Evolutionary conservation across 257 asterid species (phyloP).

Genomic region (Capsicum pubescens): DNA sequence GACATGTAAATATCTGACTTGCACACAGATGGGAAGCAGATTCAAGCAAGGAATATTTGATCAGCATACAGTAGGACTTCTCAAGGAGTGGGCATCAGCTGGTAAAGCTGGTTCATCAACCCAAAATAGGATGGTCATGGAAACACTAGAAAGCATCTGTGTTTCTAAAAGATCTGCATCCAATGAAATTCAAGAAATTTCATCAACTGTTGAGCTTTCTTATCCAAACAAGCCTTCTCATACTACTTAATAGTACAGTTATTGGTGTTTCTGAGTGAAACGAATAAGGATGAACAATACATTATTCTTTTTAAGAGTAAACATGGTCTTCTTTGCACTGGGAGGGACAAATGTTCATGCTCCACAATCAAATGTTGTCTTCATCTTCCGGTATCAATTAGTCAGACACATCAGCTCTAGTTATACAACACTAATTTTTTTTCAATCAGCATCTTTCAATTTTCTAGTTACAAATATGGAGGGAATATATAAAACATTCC

Average conservation of each 20-base stretch:
- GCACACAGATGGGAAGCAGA: conserved; percentile 75
- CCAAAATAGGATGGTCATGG: conserved; percentile 27
- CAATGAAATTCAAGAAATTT: conserved; percentile 32
- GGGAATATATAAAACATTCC: background rate
- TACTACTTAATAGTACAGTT: conserved; percentile 25
- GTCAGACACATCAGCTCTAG: background rate
- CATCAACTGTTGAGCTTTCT: conserved; percentile 53
- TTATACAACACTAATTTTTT: background rate
- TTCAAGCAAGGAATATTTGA: conserved; percentile 66
- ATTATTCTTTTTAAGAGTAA: background rate
- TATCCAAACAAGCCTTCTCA: conserved; percentile 30
- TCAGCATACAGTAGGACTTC: conserved; percentile 24
- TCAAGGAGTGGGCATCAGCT: conserved; percentile 45
- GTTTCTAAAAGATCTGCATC: conserved; percentile 39
- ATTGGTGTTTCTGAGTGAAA: conserved; percentile 4
- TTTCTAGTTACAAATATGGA: conserved; percentile 16
- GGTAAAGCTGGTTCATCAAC: conserved; percentile 30
- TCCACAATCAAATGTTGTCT: background rate
- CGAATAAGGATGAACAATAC: background rate
- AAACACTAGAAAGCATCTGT: conserved; percentile 41
- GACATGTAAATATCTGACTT: background rate
- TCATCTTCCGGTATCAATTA: conserved; percentile 3
- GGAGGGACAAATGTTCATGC: background rate
- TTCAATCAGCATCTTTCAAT: background rate
- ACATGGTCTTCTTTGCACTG: background rate